Conservation (phyloP, 345 rosid species). For the Alliaria petiolata region DNA sequence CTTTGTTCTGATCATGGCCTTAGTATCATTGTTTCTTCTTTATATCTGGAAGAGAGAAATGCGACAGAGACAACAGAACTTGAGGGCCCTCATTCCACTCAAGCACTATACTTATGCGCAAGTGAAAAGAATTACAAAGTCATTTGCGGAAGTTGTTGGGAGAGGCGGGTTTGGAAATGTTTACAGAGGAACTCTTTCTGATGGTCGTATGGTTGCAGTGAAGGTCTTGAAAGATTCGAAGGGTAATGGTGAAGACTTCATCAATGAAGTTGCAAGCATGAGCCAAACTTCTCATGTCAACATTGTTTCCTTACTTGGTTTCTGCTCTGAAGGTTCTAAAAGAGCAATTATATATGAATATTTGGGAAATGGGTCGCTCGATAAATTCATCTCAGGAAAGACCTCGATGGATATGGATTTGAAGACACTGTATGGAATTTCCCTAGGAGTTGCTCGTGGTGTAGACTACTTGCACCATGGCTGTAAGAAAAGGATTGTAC, state of each 20-base stretch:
- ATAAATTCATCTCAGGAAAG: conserved; percentile 7
- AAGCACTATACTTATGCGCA: too few relatives aligned
- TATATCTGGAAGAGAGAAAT: too few relatives aligned
- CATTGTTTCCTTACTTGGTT: conserved; percentile 38
- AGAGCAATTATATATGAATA: conserved; percentile 39
- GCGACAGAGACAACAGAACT: too few relatives aligned
- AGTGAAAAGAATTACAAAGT: too few relatives aligned
- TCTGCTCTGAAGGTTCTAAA: conserved; percentile 32
- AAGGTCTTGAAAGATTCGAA: conserved; percentile 15
- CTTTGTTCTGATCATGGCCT: too few relatives aligned
- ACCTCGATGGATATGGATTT: neutral
- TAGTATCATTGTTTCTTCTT: too few relatives aligned
- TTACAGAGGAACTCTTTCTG: conserved; percentile 12
- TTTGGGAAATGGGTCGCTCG: conserved; percentile 41
- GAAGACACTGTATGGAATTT: conserved; percentile 16
- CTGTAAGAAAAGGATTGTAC: conserved; percentile 44
- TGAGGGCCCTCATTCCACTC: too few relatives aligned
- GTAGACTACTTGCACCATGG: conserved; percentile 48
- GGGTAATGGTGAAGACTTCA: conserved; percentile 33
- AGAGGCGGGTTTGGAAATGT: conserved; percentile 15
- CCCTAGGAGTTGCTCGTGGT: conserved; percentile 40
- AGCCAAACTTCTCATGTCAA: conserved; percentile 46
- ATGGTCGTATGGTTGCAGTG: conserved; percentile 16
- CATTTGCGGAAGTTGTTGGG: too few relatives aligned
- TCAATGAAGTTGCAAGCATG: conserved; percentile 46